Percentiles rank a stretch among this genome's conserved stretches.
Conservation (phyloP, 352 stramenopile genomes). For the Phytophthora colocasiae region DNA sequence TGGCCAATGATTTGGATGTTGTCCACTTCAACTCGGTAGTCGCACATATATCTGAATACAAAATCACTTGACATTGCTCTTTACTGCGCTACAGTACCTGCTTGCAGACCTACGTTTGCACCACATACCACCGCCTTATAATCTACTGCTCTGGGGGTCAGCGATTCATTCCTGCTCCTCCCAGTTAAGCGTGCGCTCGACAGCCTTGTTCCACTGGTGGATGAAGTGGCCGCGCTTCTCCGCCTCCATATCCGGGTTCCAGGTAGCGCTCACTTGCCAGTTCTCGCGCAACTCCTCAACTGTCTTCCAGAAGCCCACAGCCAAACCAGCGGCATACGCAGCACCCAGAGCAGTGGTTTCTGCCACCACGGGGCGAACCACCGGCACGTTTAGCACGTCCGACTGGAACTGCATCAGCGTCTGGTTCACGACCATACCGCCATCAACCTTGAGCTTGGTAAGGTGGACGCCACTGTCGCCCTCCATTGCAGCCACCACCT, state of each 20-base stretch:
- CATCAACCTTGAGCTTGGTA: slow-evolving; percentile 95
- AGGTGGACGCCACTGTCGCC: slow-evolving; percentile 91
- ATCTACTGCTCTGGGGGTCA: slow-evolving; percentile 25
- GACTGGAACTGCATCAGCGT: slow-evolving; percentile 99
- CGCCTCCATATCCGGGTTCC: slow-evolving; percentile 75
- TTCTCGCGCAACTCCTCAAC: slow-evolving; percentile 86
- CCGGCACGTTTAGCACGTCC: slow-evolving; percentile 94
- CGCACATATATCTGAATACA: slow-evolving; percentile 9
- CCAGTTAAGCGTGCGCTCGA: slow-evolving; percentile 88
- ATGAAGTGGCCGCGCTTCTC: slow-evolving; percentile 64
- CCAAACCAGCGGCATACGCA: slow-evolving; percentile 97
- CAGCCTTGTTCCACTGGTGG: slow-evolving; percentile 85
- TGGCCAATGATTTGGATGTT: slow-evolving; percentile 8
- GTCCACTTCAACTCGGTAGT: slow-evolving; percentile 30
- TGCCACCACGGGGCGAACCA: slow-evolving; percentile 93
- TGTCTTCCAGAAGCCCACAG: slow-evolving; percentile 96
- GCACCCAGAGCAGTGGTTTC: slow-evolving; percentile 99
- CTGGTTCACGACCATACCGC: slow-evolving; percentile 97
- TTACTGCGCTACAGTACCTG: slow-evolving; percentile 4
- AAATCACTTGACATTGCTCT: slow-evolving; percentile 30
- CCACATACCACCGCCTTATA: slow-evolving; percentile 17
- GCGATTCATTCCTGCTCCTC: slow-evolving; percentile 58
- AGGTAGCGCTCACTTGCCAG: slow-evolving; percentile 80
- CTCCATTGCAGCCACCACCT: slow-evolving; percentile 96
- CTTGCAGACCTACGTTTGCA: slow-evolving; percentile 10